Conservation (phyloP, 768 basidiomycete species). For the Tricholoma flavovirens region DNA sequence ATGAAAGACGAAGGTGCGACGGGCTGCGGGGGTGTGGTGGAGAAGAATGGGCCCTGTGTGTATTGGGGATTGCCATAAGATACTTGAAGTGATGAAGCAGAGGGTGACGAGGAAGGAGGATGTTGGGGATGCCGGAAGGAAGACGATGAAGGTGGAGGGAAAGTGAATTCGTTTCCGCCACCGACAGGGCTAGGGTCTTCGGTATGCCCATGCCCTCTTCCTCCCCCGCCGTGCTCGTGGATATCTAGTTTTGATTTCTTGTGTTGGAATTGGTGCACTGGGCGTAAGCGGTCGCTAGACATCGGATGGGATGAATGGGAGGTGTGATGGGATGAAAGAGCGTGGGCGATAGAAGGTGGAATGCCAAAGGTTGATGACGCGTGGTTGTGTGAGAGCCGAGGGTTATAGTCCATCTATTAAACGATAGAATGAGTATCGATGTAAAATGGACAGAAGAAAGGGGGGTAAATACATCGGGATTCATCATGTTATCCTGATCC, state of each 20-base stretch:
- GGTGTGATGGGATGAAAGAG: not conserved
- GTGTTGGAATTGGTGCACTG: not conserved
- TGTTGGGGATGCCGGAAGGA: not conserved
- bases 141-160: not conserved
- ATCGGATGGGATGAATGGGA: not conserved
- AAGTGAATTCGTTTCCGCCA: not conserved
- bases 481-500: not conserved
- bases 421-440: not conserved
- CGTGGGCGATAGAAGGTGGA: not conserved
- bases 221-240: not conserved
- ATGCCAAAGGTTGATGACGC: not conserved
- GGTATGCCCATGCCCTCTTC: not conserved
- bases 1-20: not conserved
- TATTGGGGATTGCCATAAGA: not conserved
- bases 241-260: not conserved
- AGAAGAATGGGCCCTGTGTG: not conserved
- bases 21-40: not conserved
- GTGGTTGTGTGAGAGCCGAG: not conserved
- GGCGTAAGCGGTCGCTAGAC: slow-evolving; percentile 1
- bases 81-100: not conserved
- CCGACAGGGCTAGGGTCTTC: not conserved
- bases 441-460: not conserved
- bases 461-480: not conserved
- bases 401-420: not conserved
- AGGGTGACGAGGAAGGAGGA: not conserved